Evolutionary conservation across 2,329 filamentous ascomycete species (phyloP).

Genomic region (Monosporascus ibericus): DNA sequence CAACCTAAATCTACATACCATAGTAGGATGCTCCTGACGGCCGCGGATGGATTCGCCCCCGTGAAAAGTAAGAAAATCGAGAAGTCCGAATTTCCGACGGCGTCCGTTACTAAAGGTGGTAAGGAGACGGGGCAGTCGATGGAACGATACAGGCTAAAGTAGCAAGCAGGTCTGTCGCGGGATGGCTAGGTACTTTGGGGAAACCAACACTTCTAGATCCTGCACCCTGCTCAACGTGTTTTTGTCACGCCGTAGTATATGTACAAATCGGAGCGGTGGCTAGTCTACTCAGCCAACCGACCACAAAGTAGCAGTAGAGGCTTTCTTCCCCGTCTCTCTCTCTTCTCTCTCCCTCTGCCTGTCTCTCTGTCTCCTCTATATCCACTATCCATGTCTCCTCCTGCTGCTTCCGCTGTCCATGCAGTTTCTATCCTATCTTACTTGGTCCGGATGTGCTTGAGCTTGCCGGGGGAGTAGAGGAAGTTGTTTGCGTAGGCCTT

Average conservation of each 20-base stretch:
- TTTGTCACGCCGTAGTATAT: not conserved
- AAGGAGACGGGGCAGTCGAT: too few relatives aligned
- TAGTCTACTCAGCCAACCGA: not conserved
- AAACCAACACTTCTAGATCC: too few relatives aligned
- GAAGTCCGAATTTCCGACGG: too few relatives aligned
- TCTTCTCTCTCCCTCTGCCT: not conserved
- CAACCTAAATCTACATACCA: too few relatives aligned
- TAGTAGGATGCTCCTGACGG: too few relatives aligned
- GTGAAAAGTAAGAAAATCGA: too few relatives aligned
- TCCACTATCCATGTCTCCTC: not conserved
- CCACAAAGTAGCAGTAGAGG: not conserved
- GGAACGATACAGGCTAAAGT: too few relatives aligned
- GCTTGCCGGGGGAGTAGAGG: slow-evolving; percentile 72
- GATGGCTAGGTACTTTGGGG: too few relatives aligned
- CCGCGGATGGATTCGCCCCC: too few relatives aligned
- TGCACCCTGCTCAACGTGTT: not conserved
- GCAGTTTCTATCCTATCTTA: slow-evolving; percentile 31
- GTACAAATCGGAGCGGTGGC: not conserved
- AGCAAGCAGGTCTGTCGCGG: too few relatives aligned
- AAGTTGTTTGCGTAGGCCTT: slow-evolving; percentile 99
- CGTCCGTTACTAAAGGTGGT: too few relatives aligned
- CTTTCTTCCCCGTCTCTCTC: not conserved
- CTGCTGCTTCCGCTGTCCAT: slow-evolving; percentile 19
- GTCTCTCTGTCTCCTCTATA: not conserved
- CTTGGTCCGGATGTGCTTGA: slow-evolving; percentile 82